Evolutionary conservation across 495 filamentous ascomycete species (phyloP).

Genomic region (Cercophora newfieldiana): DNA sequence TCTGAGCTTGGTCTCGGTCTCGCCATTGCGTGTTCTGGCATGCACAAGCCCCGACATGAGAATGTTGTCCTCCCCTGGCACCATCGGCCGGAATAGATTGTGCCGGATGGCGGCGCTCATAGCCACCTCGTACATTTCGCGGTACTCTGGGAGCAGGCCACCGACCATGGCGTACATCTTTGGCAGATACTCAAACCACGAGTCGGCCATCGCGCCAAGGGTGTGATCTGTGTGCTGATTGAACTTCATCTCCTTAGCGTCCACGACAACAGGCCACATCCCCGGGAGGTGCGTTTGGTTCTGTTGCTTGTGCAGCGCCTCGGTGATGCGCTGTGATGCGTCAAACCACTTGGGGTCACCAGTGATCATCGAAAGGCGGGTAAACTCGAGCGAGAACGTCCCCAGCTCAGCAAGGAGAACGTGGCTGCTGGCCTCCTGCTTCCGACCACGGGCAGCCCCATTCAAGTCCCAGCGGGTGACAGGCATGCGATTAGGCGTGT

Average conservation of each 20-base stretch:
- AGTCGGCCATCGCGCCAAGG: slow-evolving; percentile 75
- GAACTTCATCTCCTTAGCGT: slow-evolving; percentile 34
- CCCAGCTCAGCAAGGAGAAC: slow-evolving; percentile 62
- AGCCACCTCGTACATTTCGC: slow-evolving; percentile 69
- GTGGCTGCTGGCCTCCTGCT: slow-evolving; percentile 35
- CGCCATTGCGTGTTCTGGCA: slow-evolving; percentile 63
- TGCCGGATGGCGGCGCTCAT: slow-evolving; percentile 64
- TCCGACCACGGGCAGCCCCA: slow-evolving; percentile 31
- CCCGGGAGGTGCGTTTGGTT: slow-evolving; percentile 66
- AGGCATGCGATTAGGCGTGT: slow-evolving; percentile 92
- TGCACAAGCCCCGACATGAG: slow-evolving; percentile 59
- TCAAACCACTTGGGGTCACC: slow-evolving; percentile 83
- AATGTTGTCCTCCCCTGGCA: slow-evolving; percentile 49
- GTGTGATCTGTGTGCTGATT: slow-evolving; percentile 53
- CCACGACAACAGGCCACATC: slow-evolving; percentile 45
- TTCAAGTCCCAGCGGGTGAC: slow-evolving; percentile 63
- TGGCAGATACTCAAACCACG: slow-evolving; percentile 81
- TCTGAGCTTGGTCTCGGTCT: slow-evolving; percentile 53
- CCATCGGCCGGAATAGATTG: slow-evolving; percentile 65
- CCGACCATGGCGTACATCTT: slow-evolving; percentile 71
- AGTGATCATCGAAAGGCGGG: slow-evolving; percentile 78
- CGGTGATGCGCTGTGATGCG: slow-evolving; percentile 76
- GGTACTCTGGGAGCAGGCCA: slow-evolving; percentile 70
- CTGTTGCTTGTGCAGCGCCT: slow-evolving; percentile 70
- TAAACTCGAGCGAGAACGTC: slow-evolving; percentile 81